phyloP scores from a whole-genome alignment of 2,329 filamentous ascomycete genomes.

The Plenodomus biglobosus region DNA sequence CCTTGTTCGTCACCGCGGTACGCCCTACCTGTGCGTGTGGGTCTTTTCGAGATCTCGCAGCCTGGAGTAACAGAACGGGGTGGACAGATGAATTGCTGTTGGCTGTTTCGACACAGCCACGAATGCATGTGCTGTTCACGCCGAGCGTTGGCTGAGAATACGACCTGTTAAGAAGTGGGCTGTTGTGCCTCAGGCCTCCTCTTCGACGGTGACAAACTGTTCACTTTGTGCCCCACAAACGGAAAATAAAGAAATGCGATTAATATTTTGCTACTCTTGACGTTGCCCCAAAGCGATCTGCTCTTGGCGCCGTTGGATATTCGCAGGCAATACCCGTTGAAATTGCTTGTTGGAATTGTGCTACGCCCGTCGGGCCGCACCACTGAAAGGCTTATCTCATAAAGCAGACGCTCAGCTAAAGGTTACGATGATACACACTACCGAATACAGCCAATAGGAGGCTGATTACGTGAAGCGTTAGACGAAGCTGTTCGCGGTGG shows the following conservation, averaged over 20 bases:
- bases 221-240: conserved; percentile 23
- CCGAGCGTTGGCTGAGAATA: too few relatives aligned
- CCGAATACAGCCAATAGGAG: too few relatives aligned
- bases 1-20: neutral
- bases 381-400: conserved; percentile 34
- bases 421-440: too few relatives aligned
- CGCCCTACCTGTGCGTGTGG: neutral
- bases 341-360: conserved; percentile 32
- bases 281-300: conserved; percentile 24
- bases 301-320: conserved; percentile 15
- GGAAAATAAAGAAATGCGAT: conserved; percentile 26
- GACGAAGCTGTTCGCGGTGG: too few relatives aligned
- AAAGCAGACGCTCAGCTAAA: too few relatives aligned
- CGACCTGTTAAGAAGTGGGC: too few relatives aligned
- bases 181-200: too few relatives aligned
- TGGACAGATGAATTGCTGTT: neutral
- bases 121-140: neutral
- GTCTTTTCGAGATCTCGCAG: too few relatives aligned
- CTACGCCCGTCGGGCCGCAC: conserved; percentile 32
- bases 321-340: conserved; percentile 11
- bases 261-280: conserved; percentile 28
- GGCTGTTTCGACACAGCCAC: neutral
- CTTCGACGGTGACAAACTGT: conserved; percentile 34
- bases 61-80: neutral
- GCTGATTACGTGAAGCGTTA: too few relatives aligned